Base-by-base conservation (phyloP, 1,284 basidiomycete genomes). In the Austroboletus olivaceoglutinosus region DNA sequence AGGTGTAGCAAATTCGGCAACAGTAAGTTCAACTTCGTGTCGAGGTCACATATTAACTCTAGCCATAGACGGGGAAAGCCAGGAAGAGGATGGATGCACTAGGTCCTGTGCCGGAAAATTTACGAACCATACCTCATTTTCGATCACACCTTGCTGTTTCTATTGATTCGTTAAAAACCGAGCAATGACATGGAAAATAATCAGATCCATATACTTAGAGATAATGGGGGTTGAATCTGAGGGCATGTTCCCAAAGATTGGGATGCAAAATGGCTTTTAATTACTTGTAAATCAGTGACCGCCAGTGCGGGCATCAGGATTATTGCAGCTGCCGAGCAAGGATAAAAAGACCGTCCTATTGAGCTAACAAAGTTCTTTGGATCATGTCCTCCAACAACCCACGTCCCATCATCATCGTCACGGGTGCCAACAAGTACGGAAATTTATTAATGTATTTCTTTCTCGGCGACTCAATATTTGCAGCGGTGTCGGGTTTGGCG, bases 401-500 rank as follows among this genome's bases (percentile, higher is more conserved):
- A 64, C 74, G 59, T 64, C 84, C 62, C 67, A 82, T 81, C 64
- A 72, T 82, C 31, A 69, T 86, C 18, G 83, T 88, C 29, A 88
- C 85, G 0, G 85, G 85, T 18, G 84, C 86, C 37, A 88, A 87
- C 66, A 76, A 77, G 86, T 86, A 58, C 38, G 78, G 63, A 13
- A 33, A 22, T 42, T 16, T 27, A 4, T 25, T 21, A n/a, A 42
- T 21, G 40, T 30, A 4, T 16, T 25, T 22, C 19, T 30, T 33
- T 45, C 11, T 29, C 54, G 38, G 39, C 38, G 45, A 39, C 61
- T 67, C 42, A 60, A 62, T 91, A 86, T 52, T 51, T 34, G 6
- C 65, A 94, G 93, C 46, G 92, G 93, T 50, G 78, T 94, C 27
- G 93, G 92, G 12, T 86, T 87, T 62, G 91, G 89, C 2, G 86